A percentile compares a stretch with the other conserved stretches of the same genome.
Evolutionary conservation across 306 rosid species (phyloP).

Genomic region (Luffa aegyptiaca): DNA sequence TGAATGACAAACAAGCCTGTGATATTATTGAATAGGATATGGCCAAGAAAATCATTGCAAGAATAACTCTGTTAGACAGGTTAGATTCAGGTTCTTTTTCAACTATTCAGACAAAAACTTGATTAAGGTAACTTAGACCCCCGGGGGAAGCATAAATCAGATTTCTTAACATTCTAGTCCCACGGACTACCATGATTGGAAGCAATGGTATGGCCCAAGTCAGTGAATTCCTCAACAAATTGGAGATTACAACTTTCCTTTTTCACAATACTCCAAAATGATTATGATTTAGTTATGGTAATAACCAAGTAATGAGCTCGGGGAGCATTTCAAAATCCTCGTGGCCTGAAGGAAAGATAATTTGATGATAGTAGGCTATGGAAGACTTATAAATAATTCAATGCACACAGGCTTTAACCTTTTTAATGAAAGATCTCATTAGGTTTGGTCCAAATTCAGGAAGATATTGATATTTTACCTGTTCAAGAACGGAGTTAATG

Average conservation of each 20-base stretch:
- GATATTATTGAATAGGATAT: background rate
- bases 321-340: background rate
- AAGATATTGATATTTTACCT: conserved; percentile 27
- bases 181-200: background rate
- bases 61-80: background rate
- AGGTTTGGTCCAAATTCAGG: background rate
- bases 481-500: conserved; percentile 90
- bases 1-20: background rate
- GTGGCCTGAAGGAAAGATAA: background rate
- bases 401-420: background rate
- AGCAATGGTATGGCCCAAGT: background rate
- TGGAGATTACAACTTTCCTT: background rate
- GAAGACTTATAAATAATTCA: background rate
- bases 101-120: background rate
- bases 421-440: background rate
- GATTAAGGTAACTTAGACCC: background rate
- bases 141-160: background rate
- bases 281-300: background rate
- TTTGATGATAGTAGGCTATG: background rate
- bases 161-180: background rate
- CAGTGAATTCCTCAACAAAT: background rate
- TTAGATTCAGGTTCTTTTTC: background rate
- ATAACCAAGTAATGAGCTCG: background rate
- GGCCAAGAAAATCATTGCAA: background rate
- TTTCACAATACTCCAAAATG: background rate